These are phyloP conservation scores for Leptomonas pyrrhocoris DNA, from an alignment of 208 protist species.

Conservation along the genomic window DNA sequence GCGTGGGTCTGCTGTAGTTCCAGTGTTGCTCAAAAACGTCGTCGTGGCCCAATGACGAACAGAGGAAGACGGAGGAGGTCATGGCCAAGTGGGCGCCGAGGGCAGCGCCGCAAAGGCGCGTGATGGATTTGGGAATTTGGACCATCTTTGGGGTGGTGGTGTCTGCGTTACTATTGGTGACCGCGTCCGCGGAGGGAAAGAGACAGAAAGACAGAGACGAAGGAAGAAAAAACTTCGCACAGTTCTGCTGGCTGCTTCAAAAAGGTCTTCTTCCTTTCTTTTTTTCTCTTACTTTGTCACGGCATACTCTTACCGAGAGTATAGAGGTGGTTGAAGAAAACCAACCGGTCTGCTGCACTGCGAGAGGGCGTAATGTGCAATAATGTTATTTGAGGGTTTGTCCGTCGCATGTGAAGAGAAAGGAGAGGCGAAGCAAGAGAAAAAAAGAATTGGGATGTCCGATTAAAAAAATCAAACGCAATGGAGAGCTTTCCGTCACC, in stretches of 20 bases:
- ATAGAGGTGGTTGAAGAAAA: no score
- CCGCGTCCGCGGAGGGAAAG: no score
- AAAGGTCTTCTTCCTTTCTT: neutral
- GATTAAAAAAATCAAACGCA: no score
- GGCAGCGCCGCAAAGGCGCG: constrained; percentile 31
- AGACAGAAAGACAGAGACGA: no score
- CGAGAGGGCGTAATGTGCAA: no score
- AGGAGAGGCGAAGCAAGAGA: no score
- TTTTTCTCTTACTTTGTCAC: neutral
- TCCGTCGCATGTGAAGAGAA: no score
- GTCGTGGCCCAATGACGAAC: constrained; percentile 42
- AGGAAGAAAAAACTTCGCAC: neutral
- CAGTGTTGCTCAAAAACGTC: constrained; percentile 64
- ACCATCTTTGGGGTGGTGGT: neutral
- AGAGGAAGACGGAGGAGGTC: constrained; percentile 35
- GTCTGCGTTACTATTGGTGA: neutral
- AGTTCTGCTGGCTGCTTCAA: neutral
- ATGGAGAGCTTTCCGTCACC: no score
- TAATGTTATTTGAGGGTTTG: no score
- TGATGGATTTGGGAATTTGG: constrained; percentile 11
- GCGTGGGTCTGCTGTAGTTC: constrained; percentile 56
- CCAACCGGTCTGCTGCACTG: no score
- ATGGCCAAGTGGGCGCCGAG: constrained; percentile 41
- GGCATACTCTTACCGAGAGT: no score
- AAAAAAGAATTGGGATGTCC: no score